Evolutionary conservation across 108 stramenopile species (phyloP).

Genomic region (Cyclotella kingstonii): DNA sequence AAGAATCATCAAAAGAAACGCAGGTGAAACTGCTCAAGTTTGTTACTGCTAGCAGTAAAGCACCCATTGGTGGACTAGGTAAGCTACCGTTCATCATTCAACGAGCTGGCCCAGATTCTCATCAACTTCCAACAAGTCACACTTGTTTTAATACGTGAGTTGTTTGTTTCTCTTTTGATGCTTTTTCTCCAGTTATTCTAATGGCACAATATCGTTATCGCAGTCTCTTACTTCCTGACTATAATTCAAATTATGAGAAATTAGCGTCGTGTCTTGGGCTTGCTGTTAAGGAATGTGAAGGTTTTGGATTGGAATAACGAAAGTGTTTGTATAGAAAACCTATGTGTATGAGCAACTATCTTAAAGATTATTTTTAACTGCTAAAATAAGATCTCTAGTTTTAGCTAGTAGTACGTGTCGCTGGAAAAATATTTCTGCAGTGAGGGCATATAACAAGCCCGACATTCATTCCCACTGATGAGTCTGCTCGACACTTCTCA

Average conservation of each 20-base stretch:
- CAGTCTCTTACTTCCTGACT: slow-evolving; percentile 57
- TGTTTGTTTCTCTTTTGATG: slow-evolving; percentile 3
- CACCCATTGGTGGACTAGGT: slow-evolving; percentile 91
- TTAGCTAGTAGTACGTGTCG: slow-evolving; percentile 10
- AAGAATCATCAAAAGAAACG: slow-evolving; percentile 40
- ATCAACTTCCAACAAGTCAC: slow-evolving; percentile 83
- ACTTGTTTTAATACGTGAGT: slow-evolving; percentile 93
- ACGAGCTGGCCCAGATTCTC: slow-evolving; percentile 86
- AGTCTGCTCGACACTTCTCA: slow-evolving; percentile 23
- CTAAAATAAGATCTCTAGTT: neutral
- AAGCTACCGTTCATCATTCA: slow-evolving; percentile 86
- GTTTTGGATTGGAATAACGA: slow-evolving; percentile 74
- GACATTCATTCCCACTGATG: slow-evolving; percentile 19
- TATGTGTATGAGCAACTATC: neutral
- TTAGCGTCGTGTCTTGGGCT: slow-evolving; percentile 50
- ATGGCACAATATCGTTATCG: neutral
- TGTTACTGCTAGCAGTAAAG: slow-evolving; percentile 79
- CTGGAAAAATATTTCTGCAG: slow-evolving; percentile 27
- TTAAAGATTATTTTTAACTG: neutral
- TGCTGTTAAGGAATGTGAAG: slow-evolving; percentile 80
- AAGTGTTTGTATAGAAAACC: neutral
- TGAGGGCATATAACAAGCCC: slow-evolving; percentile 34
- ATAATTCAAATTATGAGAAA: slow-evolving; percentile 65
- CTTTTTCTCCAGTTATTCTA: neutral
- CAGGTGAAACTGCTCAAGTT: slow-evolving; percentile 88